phyloP scores from a whole-genome alignment of 2,329 filamentous ascomycete genomes.

The Cytospora piceicola region DNA sequence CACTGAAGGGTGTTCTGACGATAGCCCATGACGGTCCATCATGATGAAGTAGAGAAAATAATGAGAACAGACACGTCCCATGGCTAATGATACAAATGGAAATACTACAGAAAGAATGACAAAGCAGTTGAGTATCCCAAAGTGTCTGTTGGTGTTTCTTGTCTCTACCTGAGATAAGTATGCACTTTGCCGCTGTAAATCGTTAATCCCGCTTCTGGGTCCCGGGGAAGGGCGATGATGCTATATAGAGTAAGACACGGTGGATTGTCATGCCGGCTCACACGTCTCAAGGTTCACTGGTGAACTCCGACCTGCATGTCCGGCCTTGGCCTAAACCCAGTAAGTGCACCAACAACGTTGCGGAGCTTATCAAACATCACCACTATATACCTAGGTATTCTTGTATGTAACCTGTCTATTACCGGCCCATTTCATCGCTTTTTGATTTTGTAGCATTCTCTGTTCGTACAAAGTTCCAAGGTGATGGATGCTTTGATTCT shows the following conservation, averaged over 20 bases:
- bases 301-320: not conserved
- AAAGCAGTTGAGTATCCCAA: not conserved
- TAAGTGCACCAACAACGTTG: not conserved
- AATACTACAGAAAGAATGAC: not conserved
- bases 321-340: not conserved
- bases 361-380: not conserved
- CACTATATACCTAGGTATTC: not conserved
- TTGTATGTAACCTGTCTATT: not conserved
- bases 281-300: not conserved
- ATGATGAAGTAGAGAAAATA: not conserved
- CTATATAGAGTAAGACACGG: not conserved
- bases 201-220: not conserved
- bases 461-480: not conserved
- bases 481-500: not conserved
- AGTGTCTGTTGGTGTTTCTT: not conserved
- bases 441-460: not conserved
- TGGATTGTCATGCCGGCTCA: not conserved
- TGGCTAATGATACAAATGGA: not conserved
- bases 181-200: not conserved
- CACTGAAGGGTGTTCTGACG: not conserved
- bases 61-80: not conserved
- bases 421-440: not conserved
- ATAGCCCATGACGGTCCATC: not conserved
- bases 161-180: not conserved
- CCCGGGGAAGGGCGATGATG: not conserved